Conservation (phyloP, 768 basidiomycete species). For the Boletus rex-veris region DNA sequence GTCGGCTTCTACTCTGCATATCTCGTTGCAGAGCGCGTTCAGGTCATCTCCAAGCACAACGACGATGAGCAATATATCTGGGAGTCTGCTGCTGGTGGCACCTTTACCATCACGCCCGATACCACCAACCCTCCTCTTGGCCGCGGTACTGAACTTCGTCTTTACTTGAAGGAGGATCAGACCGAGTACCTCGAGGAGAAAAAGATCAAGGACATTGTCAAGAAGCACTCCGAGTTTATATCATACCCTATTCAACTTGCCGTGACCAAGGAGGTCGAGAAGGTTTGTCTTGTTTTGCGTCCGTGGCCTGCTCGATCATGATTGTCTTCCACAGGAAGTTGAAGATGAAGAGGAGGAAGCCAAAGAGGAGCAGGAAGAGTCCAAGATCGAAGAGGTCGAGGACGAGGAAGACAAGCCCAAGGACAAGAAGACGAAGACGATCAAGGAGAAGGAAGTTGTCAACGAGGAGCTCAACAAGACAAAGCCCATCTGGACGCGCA, state of each 20-base stretch:
- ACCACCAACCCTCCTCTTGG: constrained; percentile 85
- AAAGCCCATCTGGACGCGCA: constrained; percentile 99
- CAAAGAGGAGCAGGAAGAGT: constrained; percentile 69
- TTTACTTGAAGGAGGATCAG: constrained; percentile 97
- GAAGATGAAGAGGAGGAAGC: constrained; percentile 77
- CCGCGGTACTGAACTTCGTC: constrained; percentile 89
- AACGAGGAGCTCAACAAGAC: constrained; percentile 99
- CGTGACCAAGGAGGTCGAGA: constrained; percentile 99
- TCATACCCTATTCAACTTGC: constrained; percentile 99
- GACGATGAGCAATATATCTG: constrained; percentile 99
- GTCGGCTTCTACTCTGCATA: constrained; percentile 99
- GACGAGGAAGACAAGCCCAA: constrained; percentile 82
- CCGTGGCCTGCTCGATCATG: not conserved
- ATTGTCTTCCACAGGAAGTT: constrained; percentile 58
- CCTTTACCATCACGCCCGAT: constrained; percentile 97
- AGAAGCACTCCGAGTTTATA: constrained; percentile 99
- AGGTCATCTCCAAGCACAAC: constrained; percentile 99
- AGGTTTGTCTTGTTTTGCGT: constrained; percentile 50
- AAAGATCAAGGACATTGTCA: constrained; percentile 98
- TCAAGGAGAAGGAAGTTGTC: constrained; percentile 82
- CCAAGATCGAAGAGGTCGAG: constrained; percentile 80
- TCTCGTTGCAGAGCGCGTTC: constrained; percentile 97
- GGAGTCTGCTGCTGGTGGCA: constrained; percentile 99
- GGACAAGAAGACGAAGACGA: constrained; percentile 91
- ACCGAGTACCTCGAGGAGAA: constrained; percentile 99